These are phyloP conservation scores for Trichothecium sympodiale DNA, from an alignment of 2,329 filamentous ascomycete species.

Conservation along the genomic window DNA sequence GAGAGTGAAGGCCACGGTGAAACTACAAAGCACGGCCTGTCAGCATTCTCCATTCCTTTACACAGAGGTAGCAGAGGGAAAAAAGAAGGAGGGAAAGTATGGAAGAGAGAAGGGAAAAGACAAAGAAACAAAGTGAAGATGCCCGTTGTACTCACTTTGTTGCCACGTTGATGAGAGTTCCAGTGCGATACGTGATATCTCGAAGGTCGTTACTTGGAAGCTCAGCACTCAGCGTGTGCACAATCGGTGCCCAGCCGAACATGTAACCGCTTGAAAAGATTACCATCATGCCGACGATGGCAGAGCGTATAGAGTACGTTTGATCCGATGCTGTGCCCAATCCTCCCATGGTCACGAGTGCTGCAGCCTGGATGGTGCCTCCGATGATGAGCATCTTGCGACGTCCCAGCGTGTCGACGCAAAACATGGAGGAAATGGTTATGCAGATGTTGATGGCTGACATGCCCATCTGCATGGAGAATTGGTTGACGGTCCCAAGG, in stretches of 20 bases:
- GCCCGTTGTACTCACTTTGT: conserved; percentile 7
- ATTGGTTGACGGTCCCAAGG: conserved; percentile 16
- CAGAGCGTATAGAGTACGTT: conserved; percentile 10
- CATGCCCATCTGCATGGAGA: conserved; percentile 12
- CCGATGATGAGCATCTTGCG: conserved; percentile 13
- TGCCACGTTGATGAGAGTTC: conserved; percentile 16
- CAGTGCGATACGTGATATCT: conserved; percentile 18
- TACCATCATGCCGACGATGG: conserved; percentile 20
- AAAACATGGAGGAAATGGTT: conserved; percentile 7
- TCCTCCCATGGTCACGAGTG: conserved; percentile 23
- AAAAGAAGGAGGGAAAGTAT: too few species aligned
- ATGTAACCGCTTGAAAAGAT: conserved; percentile 18
- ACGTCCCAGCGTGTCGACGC: conserved; percentile 12
- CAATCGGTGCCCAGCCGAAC: conserved; percentile 21
- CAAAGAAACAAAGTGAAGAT: too few species aligned
- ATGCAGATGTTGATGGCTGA: conserved; percentile 9
- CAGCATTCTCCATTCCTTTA: not conserved
- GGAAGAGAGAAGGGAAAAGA: too few species aligned
- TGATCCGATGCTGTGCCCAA: conserved; percentile 15
- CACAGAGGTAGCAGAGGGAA: not conserved
- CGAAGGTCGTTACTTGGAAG: conserved; percentile 18
- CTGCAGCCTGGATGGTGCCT: conserved; percentile 14
- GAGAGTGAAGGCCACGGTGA: conserved; percentile 20
- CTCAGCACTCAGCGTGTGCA: conserved; percentile 23
- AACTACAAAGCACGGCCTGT: conserved; percentile 11